Evolutionary conservation across 805 yeast species (phyloP), one percentile per base, ranked within the genome.

Genomic region (Suhomyces sp.): DNA sequence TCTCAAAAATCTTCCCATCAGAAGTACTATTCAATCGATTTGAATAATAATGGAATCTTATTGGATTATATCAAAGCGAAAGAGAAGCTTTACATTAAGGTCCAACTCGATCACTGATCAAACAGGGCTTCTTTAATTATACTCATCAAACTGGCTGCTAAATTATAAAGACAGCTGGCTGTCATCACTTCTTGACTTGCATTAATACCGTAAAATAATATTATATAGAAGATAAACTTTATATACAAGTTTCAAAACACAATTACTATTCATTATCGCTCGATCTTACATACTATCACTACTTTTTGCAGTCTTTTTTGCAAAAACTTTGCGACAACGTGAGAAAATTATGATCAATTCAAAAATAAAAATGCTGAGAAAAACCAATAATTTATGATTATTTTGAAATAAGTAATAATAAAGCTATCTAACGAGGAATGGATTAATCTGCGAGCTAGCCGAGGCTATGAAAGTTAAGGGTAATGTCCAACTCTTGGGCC

Each of bases 401-500:
- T 24, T 24, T 24, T 24, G 25, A 4, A 24, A 24, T 24, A n/a
- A n/a, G 25, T 4, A n/a, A 31, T 31, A 12, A 6, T 12, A 27
- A 4, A 12, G 12, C 31, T 12, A 27, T 27, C 24, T 27, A 27
- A 27, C n/a, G n/a, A 37, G 22, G 22, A 37, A 37, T 19, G 41
- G 7, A 9, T 4, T 19, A 17, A 17, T n/a, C 3, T 19, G 21
- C 6, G 19, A 17, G 13, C 22, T 9, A 27, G 12, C 29, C 5
- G n/a, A 12, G 12, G 10, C 13, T 10, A 9, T 2, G n/a, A 17
- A 33, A 9, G 2, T 41, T 15, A 41, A 13, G 44, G 44, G 17
- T 17, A 64, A 48, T 59, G 51, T 5, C 71, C 71, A 6, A 48
- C 46, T 54, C 71, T 59, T 12, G 66, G 67, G 4, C 76, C 76